These are phyloP conservation scores for Annulohypoxylon truncatum DNA, from an alignment of 2,329 filamentous ascomycete species.

Conservation along the genomic window DNA sequence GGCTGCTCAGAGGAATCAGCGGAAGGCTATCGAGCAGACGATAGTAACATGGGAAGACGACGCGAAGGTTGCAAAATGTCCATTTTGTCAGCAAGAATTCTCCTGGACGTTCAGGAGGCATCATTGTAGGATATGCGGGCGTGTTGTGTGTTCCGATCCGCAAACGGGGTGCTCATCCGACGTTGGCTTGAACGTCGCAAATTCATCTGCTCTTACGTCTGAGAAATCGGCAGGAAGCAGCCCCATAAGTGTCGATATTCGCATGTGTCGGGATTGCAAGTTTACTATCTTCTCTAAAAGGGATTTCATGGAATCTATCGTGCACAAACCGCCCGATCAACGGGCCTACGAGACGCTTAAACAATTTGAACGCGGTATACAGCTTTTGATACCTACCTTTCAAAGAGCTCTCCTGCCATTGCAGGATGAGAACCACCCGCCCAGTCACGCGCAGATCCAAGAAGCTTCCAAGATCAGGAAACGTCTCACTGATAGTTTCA, in stretches of 20 bases:
- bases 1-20: slow-evolving; percentile 76
- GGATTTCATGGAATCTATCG: slow-evolving; percentile 79
- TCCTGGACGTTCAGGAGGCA: slow-evolving; percentile 93
- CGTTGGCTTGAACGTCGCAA: slow-evolving; percentile 80
- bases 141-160: slow-evolving; percentile 90
- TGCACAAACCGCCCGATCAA: slow-evolving; percentile 77
- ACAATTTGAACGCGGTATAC: slow-evolving; percentile 90
- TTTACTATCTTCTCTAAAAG: slow-evolving; percentile 70
- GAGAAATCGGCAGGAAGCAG: slow-evolving; percentile 53
- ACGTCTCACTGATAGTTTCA: slow-evolving; percentile 86
- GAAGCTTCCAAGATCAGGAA: slow-evolving; percentile 93
- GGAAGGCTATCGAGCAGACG: slow-evolving; percentile 87
- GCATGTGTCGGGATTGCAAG: slow-evolving; percentile 92
- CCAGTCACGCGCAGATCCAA: slow-evolving; percentile 75
- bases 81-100: slow-evolving; percentile 97
- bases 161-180: slow-evolving; percentile 87
- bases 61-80: slow-evolving; percentile 80
- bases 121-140: slow-evolving; percentile 93
- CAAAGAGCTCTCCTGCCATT: slow-evolving; percentile 79
- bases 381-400: slow-evolving; percentile 83
- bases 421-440: slow-evolving; percentile 66
- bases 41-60: slow-evolving; percentile 98
- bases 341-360: slow-evolving; percentile 84
- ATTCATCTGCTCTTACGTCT: slow-evolving; percentile 58
- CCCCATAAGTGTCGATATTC: slow-evolving; percentile 77